These are phyloP conservation scores for Juncus inflexus DNA, from an alignment of 176 grass and related monocot genomes.

Conservation along the genomic window DNA sequence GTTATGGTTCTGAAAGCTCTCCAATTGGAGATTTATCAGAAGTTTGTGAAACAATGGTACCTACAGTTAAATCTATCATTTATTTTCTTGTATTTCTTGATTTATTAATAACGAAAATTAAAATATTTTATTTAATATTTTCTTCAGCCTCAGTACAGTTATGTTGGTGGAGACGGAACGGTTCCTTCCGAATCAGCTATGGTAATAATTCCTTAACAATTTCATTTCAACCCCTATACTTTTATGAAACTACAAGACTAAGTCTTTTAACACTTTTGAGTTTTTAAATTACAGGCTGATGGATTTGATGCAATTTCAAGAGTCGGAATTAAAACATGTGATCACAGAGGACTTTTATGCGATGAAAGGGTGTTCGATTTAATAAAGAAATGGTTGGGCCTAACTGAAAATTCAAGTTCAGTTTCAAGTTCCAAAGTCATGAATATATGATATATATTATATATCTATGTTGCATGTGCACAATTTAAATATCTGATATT, in stretches of 20 bases:
- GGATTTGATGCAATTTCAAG: conserved; percentile 64
- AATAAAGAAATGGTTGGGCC: conserved; percentile 64
- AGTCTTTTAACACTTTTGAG: background rate
- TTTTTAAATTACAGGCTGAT: conserved; percentile 54
- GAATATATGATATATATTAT: background rate
- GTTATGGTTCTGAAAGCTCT: conserved; percentile 87
- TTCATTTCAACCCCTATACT: background rate
- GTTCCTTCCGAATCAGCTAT: conserved; percentile 72
- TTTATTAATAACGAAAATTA: conserved; percentile 21
- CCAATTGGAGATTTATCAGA: conserved; percentile 73
- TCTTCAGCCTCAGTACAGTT: conserved; percentile 65
- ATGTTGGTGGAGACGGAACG: conserved; percentile 92
- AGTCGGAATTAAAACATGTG: conserved; percentile 45
- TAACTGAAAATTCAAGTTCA: conserved; percentile 25
- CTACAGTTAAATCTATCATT: conserved; percentile 16
- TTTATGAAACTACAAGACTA: background rate
- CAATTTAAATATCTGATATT: background rate
- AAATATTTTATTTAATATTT: conserved; percentile 25
- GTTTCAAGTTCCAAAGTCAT: conserved; percentile 41
- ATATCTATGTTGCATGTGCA: background rate
- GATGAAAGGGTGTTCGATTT: conserved; percentile 61
- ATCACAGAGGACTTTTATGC: conserved; percentile 57
- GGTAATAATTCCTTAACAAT: conserved; percentile 34
- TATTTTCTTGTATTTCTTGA: conserved; percentile 17
- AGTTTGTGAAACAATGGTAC: conserved; percentile 81